A percentile compares a stretch with the other conserved stretches of the same genome.
Conservation (phyloP, 108 stramenopile genomes). For the Parietichytrium sp. region DNA sequence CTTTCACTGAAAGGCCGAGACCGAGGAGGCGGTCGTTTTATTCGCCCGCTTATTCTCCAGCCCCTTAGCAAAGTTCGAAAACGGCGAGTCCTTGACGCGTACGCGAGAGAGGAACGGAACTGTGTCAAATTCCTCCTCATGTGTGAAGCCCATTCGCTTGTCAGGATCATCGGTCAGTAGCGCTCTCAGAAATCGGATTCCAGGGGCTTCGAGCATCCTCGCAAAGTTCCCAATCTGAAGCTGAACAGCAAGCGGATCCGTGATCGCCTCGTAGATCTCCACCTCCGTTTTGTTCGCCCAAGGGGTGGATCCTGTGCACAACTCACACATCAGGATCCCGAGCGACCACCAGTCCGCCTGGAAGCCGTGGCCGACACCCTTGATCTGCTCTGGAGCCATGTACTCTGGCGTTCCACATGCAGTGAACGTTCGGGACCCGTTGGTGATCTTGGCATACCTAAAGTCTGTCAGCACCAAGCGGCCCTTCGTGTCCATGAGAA, state of each 20-base stretch:
- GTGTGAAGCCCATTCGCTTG: background rate
- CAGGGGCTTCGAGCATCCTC: background rate
- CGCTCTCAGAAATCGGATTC: background rate
- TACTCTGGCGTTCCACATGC: conserved; percentile 53
- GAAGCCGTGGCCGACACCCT: conserved; percentile 40
- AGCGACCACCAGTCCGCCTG: conserved; percentile 53
- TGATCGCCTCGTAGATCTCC: background rate
- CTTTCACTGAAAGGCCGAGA: too few relatives aligned
- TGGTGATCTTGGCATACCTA: conserved; percentile 14
- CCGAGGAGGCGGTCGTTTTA: too few relatives aligned
- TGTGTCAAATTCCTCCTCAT: background rate
- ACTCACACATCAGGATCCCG: conserved; percentile 44
- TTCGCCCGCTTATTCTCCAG: too few relatives aligned
- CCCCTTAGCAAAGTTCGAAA: too few relatives aligned
- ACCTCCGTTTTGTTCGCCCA: background rate
- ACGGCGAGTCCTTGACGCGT: background rate
- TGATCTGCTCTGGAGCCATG: conserved; percentile 51
- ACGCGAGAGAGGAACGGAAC: background rate
- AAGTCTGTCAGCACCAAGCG: background rate
- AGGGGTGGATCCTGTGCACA: conserved; percentile 37
- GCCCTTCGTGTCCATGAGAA: background rate
- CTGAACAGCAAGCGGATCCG: background rate
- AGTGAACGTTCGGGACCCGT: background rate
- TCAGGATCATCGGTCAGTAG: background rate
- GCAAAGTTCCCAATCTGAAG: too few relatives aligned